A percentile compares a stretch with the other conserved stretches of the same genome.
Evolutionary conservation across 495 filamentous ascomycete species (phyloP).

Genomic region (Aspergillus conjunctus): DNA sequence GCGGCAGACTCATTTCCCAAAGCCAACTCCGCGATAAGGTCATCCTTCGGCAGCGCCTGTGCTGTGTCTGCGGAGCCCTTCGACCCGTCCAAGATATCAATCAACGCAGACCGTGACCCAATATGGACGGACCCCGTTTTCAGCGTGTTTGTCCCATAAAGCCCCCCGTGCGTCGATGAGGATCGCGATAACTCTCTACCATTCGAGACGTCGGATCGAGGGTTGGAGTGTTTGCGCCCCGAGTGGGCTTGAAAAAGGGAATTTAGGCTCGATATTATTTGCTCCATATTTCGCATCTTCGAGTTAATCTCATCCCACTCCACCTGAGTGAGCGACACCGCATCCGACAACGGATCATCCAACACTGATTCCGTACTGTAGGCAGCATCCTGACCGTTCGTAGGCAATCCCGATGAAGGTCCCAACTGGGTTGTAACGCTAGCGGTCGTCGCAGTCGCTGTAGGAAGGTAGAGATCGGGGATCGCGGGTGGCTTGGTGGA

Average conservation of each 20-base stretch:
- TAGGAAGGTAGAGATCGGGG: slow-evolving; percentile 24
- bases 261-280: slow-evolving; percentile 42
- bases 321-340: slow-evolving; percentile 41
- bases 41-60: slow-evolving; percentile 68
- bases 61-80: slow-evolving; percentile 41
- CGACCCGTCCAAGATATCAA: slow-evolving; percentile 50
- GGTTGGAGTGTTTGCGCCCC: slow-evolving; percentile 26
- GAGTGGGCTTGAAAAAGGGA: slow-evolving; percentile 41
- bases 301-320: slow-evolving; percentile 51
- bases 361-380: slow-evolving; percentile 17
- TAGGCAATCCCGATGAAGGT: slow-evolving; percentile 5
- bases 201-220: slow-evolving; percentile 13
- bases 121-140: slow-evolving; percentile 57
- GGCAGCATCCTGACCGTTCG: slow-evolving; percentile 18
- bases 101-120: slow-evolving; percentile 56
- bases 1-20: slow-evolving; percentile 77
- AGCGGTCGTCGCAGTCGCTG: slow-evolving; percentile 14
- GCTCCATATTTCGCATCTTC: slow-evolving; percentile 51
- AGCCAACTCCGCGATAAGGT: slow-evolving; percentile 77
- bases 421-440: slow-evolving; percentile 14
- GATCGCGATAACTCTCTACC: slow-evolving; percentile 15
- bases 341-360: slow-evolving; percentile 30
- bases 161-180: slow-evolving; percentile 40
- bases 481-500: slow-evolving; percentile 22
- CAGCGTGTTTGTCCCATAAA: slow-evolving; percentile 51